phyloP scores from a whole-genome alignment of 2,329 filamentous ascomycete species.

The Penicillium sclerotigenum region DNA sequence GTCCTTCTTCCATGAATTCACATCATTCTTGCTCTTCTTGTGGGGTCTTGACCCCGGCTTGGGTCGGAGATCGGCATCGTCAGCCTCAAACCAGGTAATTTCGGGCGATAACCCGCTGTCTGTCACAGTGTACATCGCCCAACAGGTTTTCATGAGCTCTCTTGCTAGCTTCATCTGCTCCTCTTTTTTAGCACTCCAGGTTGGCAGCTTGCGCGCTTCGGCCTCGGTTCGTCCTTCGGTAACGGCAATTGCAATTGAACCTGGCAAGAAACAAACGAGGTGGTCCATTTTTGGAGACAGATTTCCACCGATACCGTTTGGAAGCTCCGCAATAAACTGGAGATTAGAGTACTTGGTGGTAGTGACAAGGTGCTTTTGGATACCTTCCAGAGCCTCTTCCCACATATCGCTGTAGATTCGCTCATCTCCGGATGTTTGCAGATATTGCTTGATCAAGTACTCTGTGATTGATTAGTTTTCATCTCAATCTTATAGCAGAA shows the following conservation, averaged over 20 bases:
- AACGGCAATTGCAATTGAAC: background rate
- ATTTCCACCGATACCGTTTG: background rate
- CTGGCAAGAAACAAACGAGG: background rate
- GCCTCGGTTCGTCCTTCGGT: conserved; percentile 45
- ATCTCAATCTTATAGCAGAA: background rate
- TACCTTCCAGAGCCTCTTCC: background rate
- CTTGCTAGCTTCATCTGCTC: conserved; percentile 79
- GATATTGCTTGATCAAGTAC: background rate
- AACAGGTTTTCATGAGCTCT: conserved; percentile 91
- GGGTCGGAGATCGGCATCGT: too few species aligned
- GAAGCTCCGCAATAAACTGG: background rate
- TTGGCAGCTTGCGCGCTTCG: conserved; percentile 65
- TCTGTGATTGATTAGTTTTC: background rate
- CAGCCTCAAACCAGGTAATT: conserved; percentile 48
- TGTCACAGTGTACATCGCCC: conserved; percentile 90
- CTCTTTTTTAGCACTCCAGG: conserved; percentile 74
- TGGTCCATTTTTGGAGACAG: background rate
- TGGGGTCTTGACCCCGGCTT: too few species aligned
- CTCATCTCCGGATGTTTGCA: background rate
- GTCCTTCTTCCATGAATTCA: background rate
- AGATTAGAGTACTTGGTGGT: background rate
- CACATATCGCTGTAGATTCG: background rate
- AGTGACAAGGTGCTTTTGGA: background rate
- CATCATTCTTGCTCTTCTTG: background rate
- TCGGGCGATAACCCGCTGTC: conserved; percentile 83